Conservation (phyloP, 169 alveolate genomes). For the Cryptosporidium felis region DNA sequence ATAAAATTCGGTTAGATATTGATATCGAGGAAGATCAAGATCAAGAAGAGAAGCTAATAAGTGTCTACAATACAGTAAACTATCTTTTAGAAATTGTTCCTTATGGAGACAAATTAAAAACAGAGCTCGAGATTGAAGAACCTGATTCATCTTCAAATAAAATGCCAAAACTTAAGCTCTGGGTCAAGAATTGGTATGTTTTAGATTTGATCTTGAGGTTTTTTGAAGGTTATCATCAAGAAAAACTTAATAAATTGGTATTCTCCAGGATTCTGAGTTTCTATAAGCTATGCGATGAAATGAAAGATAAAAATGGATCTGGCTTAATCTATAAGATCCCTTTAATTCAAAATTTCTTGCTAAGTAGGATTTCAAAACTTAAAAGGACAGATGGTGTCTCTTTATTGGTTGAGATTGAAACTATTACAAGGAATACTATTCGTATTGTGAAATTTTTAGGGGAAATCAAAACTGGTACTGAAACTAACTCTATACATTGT, state of each 20-base stretch:
- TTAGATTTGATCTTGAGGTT: not conserved
- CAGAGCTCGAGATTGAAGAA: not conserved
- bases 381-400: not conserved
- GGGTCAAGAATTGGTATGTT: constrained; percentile 41
- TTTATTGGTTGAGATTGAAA: not conserved
- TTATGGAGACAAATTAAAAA: not conserved
- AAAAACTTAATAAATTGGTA: not conserved
- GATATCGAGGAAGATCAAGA: not conserved
- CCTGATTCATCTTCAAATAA: too few relatives aligned
- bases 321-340: constrained; percentile 22
- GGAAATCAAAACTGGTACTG: too few relatives aligned
- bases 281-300: not conserved
- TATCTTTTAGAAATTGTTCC: not conserved
- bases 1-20: not conserved
- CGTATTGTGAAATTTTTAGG: not conserved
- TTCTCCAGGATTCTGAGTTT: constrained; percentile 1
- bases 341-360: constrained; percentile 31
- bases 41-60: not conserved
- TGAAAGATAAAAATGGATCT: not conserved
- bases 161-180: not conserved
- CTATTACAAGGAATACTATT: not conserved
- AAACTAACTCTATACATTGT: too few relatives aligned
- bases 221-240: not conserved
- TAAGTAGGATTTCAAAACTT: not conserved
- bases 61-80: not conserved